Conservation (phyloP, 192 early-diverging fungal species). For the Coemansia umbellata region DNA sequence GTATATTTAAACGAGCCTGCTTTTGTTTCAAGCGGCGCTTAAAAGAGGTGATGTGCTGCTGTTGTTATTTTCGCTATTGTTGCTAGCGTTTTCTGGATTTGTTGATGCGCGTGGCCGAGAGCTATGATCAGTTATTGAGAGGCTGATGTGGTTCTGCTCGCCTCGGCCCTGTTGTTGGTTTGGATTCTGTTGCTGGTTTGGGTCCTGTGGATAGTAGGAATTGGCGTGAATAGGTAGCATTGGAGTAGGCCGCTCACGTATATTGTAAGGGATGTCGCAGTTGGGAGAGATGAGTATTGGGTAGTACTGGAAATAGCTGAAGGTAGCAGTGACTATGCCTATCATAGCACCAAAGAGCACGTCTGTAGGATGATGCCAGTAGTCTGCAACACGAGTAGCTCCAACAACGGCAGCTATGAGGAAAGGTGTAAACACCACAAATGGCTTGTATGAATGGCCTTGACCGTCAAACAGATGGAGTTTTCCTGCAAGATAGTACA, state of each 20-base stretch:
- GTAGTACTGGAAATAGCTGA: slow-evolving; percentile 47
- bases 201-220: not conserved
- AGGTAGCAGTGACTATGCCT: slow-evolving; percentile 35
- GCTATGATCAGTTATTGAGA: slow-evolving; percentile 8
- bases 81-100: not conserved
- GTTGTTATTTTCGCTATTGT: not conserved
- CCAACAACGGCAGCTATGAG: slow-evolving; percentile 52
- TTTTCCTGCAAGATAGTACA: slow-evolving; percentile 67
- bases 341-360: slow-evolving; percentile 56
- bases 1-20: no score
- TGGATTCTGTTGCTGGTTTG: slow-evolving; percentile 1
- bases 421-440: slow-evolving; percentile 52
- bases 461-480: slow-evolving; percentile 62
- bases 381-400: slow-evolving; percentile 59
- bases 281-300: slow-evolving; percentile 17
- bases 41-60: not conserved
- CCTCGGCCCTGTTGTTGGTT: not conserved
- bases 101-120: not conserved
- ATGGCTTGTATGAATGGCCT: slow-evolving; percentile 55
- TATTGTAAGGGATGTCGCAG: slow-evolving; percentile 28
- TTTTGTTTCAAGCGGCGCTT: no score
- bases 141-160: slow-evolving; percentile 5
- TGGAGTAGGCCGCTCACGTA: slow-evolving; percentile 23
- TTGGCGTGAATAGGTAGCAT: slow-evolving; percentile 25
- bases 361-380: slow-evolving; percentile 62